A percentile compares a stretch with the other conserved stretches of the same genome.
Evolutionary conservation across 179 eudicot genomes (phyloP).

Genomic region (Camellia oleifera): DNA sequence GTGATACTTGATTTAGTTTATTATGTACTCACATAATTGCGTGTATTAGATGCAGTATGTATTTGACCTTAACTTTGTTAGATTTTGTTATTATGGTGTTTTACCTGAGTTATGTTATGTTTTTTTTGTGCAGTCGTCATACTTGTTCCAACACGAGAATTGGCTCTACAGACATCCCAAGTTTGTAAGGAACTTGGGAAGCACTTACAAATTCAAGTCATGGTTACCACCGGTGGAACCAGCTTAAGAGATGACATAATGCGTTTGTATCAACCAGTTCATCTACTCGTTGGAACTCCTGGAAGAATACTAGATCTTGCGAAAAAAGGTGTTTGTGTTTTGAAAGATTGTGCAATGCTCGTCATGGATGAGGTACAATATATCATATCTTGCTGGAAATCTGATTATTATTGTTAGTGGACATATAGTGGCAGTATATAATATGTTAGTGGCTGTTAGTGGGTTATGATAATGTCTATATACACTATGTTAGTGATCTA

Average conservation of each 20-base stretch:
- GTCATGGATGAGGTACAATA: conserved; percentile 81
- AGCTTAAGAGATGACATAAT: conserved; percentile 89
- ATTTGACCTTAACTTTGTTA: conserved; percentile 5
- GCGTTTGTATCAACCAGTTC: conserved; percentile 95
- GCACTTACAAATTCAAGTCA: conserved; percentile 77
- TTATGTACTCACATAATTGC: background rate
- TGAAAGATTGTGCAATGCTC: conserved; percentile 79
- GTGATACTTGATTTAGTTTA: background rate
- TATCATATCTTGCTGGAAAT: background rate
- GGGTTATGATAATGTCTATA: no score
- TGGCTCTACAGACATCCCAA: conserved; percentile 98
- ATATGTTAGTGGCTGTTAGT: no score
- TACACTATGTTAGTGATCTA: no score
- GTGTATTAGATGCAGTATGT: background rate
- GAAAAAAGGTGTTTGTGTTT: conserved; percentile 66
- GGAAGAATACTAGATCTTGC: conserved; percentile 88
- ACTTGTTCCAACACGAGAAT: conserved; percentile 92
- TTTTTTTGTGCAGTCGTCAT: conserved; percentile 62
- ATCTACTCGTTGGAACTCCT: conserved; percentile 83
- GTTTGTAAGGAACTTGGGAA: conserved; percentile 98
- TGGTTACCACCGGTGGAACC: conserved; percentile 97
- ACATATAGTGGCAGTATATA: no score
- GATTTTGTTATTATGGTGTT: conserved; percentile 1
- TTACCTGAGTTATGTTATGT: background rate
- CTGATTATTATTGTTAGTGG: no score